Conservation (phyloP, 257 asterid species). For the Solanum pinnatisectum region DNA sequence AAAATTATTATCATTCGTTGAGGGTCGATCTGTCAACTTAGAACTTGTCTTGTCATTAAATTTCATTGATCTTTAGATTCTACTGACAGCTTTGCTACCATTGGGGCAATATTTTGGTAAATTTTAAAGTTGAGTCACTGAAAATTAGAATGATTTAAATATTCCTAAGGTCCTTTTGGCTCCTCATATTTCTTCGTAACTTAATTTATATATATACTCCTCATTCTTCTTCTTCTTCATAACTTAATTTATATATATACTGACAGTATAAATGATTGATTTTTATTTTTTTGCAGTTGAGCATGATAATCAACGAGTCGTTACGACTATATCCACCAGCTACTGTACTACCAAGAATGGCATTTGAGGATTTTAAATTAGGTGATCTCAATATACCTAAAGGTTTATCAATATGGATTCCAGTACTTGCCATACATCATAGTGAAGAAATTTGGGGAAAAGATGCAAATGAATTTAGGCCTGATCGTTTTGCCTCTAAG, state of each 20-base stretch:
- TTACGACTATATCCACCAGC: constrained; percentile 84
- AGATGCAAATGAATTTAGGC: constrained; percentile 76
- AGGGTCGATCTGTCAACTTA: neutral
- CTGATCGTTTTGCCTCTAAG: constrained; percentile 46
- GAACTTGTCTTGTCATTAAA: neutral
- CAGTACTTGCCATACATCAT: constrained; percentile 85
- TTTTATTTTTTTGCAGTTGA: constrained; percentile 30
- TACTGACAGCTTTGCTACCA: neutral
- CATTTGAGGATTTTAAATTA: constrained; percentile 70
- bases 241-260: neutral
- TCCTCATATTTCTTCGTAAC: neutral
- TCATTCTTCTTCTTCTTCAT: too few relatives aligned
- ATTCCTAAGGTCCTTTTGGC: neutral
- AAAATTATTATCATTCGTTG: neutral
- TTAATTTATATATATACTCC: too few relatives aligned
- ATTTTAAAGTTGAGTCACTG: neutral
- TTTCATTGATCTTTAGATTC: neutral
- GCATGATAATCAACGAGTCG: constrained; percentile 82
- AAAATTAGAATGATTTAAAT: neutral
- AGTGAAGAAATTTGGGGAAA: constrained; percentile 76
- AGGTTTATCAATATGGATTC: constrained; percentile 89
- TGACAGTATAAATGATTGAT: neutral
- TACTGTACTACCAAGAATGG: constrained; percentile 82
- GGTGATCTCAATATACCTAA: constrained; percentile 82
- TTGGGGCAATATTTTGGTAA: neutral